phyloP scores from a whole-genome alignment of 2,329 filamentous ascomycete genomes.

The Xylariaceae sp. region DNA sequence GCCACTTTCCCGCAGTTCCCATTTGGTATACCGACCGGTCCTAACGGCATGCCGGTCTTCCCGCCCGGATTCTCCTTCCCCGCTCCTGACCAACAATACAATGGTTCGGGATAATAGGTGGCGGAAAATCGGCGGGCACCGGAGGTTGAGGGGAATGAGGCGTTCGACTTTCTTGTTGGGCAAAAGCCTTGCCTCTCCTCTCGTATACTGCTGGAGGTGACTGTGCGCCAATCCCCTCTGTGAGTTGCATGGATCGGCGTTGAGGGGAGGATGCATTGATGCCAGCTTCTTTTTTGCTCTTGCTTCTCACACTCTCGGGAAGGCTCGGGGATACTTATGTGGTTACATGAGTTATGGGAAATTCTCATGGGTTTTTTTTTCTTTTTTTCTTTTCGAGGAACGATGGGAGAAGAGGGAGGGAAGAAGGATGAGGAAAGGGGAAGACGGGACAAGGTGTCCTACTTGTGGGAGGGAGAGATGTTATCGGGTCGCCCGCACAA shows the following conservation, averaged over 20 bases:
- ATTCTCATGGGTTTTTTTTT: too few species aligned
- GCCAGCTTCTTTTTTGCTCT: not conserved
- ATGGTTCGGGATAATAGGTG: conserved; percentile 3
- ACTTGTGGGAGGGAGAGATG: too few species aligned
- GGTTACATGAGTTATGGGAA: not conserved
- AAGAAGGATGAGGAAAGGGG: too few species aligned
- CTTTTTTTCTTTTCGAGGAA: too few species aligned
- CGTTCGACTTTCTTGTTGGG: not conserved
- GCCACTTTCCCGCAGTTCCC: conserved; percentile 34
- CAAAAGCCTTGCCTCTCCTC: not conserved
- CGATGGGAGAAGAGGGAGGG: too few species aligned
- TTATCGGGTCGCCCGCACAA: too few species aligned
- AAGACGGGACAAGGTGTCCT: too few species aligned
- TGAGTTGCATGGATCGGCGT: conserved; percentile 18
- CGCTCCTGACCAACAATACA: conserved; percentile 27
- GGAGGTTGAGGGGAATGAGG: not conserved
- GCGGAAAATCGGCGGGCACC: not conserved
- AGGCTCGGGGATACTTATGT: too few species aligned
- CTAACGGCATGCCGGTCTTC: conserved; percentile 47
- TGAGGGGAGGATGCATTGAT: conserved; percentile 1
- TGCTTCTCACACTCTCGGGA: not conserved
- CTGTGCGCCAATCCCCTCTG: conserved; percentile 4
- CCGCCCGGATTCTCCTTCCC: conserved; percentile 42
- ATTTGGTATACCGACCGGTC: conserved; percentile 40
- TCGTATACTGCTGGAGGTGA: not conserved